These are phyloP conservation scores for Filosporella fistucella DNA, from an alignment of 495 filamentous ascomycete species.

Conservation along the genomic window DNA sequence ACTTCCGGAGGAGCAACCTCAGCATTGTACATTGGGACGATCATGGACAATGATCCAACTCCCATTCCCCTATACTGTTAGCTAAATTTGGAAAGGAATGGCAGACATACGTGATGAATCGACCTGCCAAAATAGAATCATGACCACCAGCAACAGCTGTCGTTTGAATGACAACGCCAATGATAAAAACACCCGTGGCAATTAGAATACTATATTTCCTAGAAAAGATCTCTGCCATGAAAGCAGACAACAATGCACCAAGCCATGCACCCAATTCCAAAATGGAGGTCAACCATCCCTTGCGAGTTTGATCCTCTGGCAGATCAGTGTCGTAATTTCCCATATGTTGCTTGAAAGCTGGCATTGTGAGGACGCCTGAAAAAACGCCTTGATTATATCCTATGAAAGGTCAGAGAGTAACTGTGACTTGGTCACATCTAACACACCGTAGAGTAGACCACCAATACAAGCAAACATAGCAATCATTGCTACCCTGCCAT, in stretches of 20 bases:
- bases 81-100: neutral
- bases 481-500: slow-evolving; percentile 66
- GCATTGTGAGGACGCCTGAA: slow-evolving; percentile 64
- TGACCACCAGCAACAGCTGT: slow-evolving; percentile 52
- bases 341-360: slow-evolving; percentile 54
- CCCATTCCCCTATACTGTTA: slow-evolving; percentile 50
- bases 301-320: slow-evolving; percentile 53
- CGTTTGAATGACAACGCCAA: slow-evolving; percentile 73
- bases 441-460: slow-evolving; percentile 40
- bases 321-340: slow-evolving; percentile 50
- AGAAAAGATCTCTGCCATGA: slow-evolving; percentile 68
- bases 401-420: slow-evolving; percentile 4
- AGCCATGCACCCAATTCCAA: slow-evolving; percentile 81
- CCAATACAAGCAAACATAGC: slow-evolving; percentile 76
- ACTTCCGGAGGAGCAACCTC: slow-evolving; percentile 59
- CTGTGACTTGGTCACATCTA: neutral
- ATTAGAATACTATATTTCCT: slow-evolving; percentile 72
- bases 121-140: slow-evolving; percentile 62
- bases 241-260: slow-evolving; percentile 70
- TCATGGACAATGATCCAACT: slow-evolving; percentile 64
- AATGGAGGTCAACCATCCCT: slow-evolving; percentile 77
- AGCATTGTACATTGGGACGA: slow-evolving; percentile 66
- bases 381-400: slow-evolving; percentile 83
- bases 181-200: slow-evolving; percentile 65
- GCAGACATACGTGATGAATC: slow-evolving; percentile 64